Conservation (phyloP, 805 yeast species). For the Wickerhamiella allomyrinae region DNA sequence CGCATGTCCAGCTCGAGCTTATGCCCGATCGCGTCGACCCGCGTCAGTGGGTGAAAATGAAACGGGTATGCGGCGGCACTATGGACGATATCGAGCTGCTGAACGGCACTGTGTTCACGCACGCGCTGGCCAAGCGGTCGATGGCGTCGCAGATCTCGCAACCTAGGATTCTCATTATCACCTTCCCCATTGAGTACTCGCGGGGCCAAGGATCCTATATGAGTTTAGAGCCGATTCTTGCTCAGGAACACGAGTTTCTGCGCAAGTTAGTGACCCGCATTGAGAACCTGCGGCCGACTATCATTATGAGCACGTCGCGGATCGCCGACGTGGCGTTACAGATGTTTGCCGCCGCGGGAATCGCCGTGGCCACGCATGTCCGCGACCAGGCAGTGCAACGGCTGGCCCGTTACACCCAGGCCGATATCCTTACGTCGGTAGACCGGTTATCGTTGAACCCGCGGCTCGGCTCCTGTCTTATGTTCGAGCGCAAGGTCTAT, state of each 20-base stretch:
- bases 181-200: constrained; percentile 80
- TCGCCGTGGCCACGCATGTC: constrained; percentile 68
- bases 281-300: constrained; percentile 58
- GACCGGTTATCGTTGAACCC: constrained; percentile 66
- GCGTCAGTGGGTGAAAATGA: constrained; percentile 77
- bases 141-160: constrained; percentile 53
- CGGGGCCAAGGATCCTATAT: constrained; percentile 65
- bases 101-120: constrained; percentile 76
- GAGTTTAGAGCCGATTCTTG: constrained; percentile 67
- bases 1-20: constrained; percentile 44
- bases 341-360: constrained; percentile 54
- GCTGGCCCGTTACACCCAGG: constrained; percentile 62
- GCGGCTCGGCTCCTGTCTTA: constrained; percentile 59
- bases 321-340: constrained; percentile 73
- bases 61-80: constrained; percentile 64
- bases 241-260: constrained; percentile 78
- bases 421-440: constrained; percentile 74
- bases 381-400: constrained; percentile 72
- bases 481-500: constrained; percentile 57
- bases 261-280: constrained; percentile 70
- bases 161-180: constrained; percentile 68
- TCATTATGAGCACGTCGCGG: constrained; percentile 63
- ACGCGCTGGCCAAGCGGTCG: constrained; percentile 58
- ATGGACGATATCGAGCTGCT: constrained; percentile 46
- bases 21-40: constrained; percentile 63